Evolutionary conservation across 2,329 filamentous ascomycete genomes (phyloP), one percentile per base, ranked within the genome.

Genomic region (Aspergillus viridinutans): DNA sequence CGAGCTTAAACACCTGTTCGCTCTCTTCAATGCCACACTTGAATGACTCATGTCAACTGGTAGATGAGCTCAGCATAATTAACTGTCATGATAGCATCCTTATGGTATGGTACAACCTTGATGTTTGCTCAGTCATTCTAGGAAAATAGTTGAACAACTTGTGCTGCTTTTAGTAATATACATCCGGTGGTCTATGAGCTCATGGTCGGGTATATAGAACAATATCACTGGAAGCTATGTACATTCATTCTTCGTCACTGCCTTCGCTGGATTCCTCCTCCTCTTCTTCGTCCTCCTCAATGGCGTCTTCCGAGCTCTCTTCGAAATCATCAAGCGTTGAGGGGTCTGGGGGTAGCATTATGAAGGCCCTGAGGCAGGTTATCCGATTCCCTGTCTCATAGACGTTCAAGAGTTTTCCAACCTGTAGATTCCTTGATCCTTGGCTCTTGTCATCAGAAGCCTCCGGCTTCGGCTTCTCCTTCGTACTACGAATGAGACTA

Each of bases 381-480:
- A 97, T 92, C 56, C 94, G 82, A 71, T 93, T 92, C 49, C 88
- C 86, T 23, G 92, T 96, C 74, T 92, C 88, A 68, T 94, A 94
- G 32, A 83, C 86, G 17, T 87, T 91, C 48, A 96, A 71, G 55
- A 95, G 71, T 62, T 76, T 81, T 29, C 90, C 92, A 23, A 90
- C 73, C 60, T 85, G 81, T 29, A 54, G 61, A 49, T 52, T 56
- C 26, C 64, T 61, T n/a, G 64, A 56, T 10, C 59, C 56, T 28
- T 66, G 63, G 10, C 54, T 56, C 47, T 68, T 63, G n/a, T 49
- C 43, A 23, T 47, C 62, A 20, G 64, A 55, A 12, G 60, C 56
- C 32, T 65, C 63, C 10, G 53, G 56, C 35, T 68, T 63, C 17
- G 53, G 56, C 35, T 68, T 63, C 17, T 48, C 43, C 35, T 64